Percentiles rank a stretch among this genome's conserved stretches.
Conservation (phyloP, 75 land plant genomes). For the Pinus albicaulis region DNA sequence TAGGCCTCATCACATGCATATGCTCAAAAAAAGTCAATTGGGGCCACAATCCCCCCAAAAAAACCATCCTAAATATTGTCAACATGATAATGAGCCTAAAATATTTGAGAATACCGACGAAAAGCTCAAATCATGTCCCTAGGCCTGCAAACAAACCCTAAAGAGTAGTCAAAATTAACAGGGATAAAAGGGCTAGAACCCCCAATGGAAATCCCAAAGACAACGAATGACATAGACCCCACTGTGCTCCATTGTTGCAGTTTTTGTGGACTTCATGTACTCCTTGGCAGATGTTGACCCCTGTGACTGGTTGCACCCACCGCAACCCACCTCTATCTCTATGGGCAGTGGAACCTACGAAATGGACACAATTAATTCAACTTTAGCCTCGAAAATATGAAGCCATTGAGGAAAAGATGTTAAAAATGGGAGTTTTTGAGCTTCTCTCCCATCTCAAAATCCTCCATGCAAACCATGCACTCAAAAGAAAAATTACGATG, state of each 20-base stretch:
- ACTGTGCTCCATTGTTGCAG: neutral
- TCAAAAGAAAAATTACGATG: conserved; percentile 9
- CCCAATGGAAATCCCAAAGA: too few relatives aligned
- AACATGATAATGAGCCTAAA: too few relatives aligned
- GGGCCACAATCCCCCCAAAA: too few relatives aligned
- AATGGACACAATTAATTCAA: conserved; percentile 45
- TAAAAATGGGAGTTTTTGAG: conserved; percentile 42
- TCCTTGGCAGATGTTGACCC: neutral
- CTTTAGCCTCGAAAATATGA: conserved; percentile 35
- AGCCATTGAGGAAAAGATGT: conserved; percentile 38
- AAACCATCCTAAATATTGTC: too few relatives aligned
- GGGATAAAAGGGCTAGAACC: too few relatives aligned
- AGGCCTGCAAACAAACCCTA: too few relatives aligned
- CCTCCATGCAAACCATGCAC: conserved; percentile 41
- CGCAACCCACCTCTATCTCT: conserved; percentile 14
- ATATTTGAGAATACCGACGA: too few relatives aligned
- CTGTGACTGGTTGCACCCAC: neutral
- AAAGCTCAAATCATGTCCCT: too few relatives aligned
- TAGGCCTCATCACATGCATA: too few relatives aligned
- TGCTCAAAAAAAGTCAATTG: too few relatives aligned
- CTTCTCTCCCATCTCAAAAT: conserved; percentile 15
- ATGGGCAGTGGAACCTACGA: conserved; percentile 34
- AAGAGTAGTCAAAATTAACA: too few relatives aligned
- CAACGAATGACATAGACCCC: neutral
- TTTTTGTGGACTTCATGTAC: neutral